A percentile compares a stretch with the other conserved stretches of the same genome.
phyloP scores from a whole-genome alignment of 805 yeast species.

The Wickerhamiella kazuoi region DNA sequence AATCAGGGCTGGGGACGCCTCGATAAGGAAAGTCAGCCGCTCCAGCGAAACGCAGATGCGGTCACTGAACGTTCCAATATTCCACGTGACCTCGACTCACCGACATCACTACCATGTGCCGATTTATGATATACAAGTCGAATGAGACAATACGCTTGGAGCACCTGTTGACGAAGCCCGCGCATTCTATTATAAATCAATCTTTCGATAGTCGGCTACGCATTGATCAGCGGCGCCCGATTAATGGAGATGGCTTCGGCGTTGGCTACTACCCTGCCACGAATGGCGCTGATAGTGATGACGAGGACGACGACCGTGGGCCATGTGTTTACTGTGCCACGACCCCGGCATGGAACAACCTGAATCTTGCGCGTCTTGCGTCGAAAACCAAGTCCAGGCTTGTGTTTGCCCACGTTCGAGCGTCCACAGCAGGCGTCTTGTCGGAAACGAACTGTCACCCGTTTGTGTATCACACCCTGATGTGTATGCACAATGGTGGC shows the following conservation, averaged over 20 bases:
- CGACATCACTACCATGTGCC: constrained; percentile 41
- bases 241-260: constrained; percentile 97
- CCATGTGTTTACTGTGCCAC: constrained; percentile 92
- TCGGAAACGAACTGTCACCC: constrained; percentile 97
- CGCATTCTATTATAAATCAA: constrained; percentile 92
- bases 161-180: constrained; percentile 80
- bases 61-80: no score
- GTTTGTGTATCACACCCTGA: constrained; percentile 64
- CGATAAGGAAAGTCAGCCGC: no score
- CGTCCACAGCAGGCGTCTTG: constrained; percentile 85
- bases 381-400: constrained; percentile 70
- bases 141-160: constrained; percentile 74
- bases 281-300: constrained; percentile 30
- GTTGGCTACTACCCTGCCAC: constrained; percentile 72
- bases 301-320: constrained; percentile 36
- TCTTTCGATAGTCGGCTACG: constrained; percentile 81
- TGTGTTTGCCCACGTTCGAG: constrained; percentile 91
- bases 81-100: not conserved
- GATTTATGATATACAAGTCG: constrained; percentile 84
- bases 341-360: constrained; percentile 90
- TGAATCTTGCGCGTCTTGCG: constrained; percentile 69
- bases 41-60: no score
- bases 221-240: constrained; percentile 75
- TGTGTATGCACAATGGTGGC: constrained; percentile 94
- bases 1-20: no score